Percentiles rank a stretch among this genome's conserved stretches.
Evolutionary conservation across 192 early-diverging fungal genomes (phyloP).

Genomic region (Funneliformis geosporum): DNA sequence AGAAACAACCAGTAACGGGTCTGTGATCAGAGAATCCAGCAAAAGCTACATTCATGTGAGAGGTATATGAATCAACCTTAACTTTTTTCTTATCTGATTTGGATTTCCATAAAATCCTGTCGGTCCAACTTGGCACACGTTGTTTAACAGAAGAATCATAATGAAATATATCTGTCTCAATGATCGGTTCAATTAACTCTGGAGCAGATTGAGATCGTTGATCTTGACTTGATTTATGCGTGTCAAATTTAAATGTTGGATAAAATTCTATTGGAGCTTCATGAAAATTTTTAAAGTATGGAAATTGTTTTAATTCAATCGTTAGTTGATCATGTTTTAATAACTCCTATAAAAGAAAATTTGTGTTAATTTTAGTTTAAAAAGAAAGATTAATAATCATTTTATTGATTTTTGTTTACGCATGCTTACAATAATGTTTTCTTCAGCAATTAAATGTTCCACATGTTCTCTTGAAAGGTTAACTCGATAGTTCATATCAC

Average conservation of each 20-base stretch:
- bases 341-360: slow-evolving; percentile 36
- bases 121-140: slow-evolving; percentile 39
- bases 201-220: not conserved
- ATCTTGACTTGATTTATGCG: not conserved
- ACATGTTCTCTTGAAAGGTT: slow-evolving; percentile 52
- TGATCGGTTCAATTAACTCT: not conserved
- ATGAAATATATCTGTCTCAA: not conserved
- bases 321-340: slow-evolving; percentile 50
- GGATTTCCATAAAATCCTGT: slow-evolving; percentile 34
- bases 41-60: slow-evolving; percentile 43
- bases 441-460: slow-evolving; percentile 46
- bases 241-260: slow-evolving; percentile 85
- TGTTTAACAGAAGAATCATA: slow-evolving; percentile 52
- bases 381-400: not conserved
- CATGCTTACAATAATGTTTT: slow-evolving; percentile 48
- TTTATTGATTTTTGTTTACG: not conserved
- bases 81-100: slow-evolving; percentile 31
- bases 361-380: not conserved
- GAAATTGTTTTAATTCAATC: slow-evolving; percentile 31
- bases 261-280: slow-evolving; percentile 68
- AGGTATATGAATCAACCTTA: slow-evolving; percentile 39
- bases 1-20: slow-evolving; percentile 54
- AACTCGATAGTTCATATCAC: slow-evolving; percentile 82
- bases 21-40: slow-evolving; percentile 51
- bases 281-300: slow-evolving; percentile 52